Conservation (phyloP, 257 asterid genomes). For the Ocimum tenuiflorum region DNA sequence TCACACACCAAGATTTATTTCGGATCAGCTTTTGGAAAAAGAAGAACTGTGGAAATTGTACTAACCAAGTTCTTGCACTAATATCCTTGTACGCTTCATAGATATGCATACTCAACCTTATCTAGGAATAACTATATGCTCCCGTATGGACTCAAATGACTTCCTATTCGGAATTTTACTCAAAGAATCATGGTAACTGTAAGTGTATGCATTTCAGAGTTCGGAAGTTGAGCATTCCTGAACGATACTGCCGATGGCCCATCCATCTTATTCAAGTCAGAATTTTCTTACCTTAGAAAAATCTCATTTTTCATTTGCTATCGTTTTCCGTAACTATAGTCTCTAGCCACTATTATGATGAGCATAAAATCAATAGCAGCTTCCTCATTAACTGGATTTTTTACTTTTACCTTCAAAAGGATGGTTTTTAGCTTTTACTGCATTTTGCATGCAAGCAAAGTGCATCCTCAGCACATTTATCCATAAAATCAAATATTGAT, state of each 20-base stretch:
- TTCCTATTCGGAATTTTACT: not conserved
- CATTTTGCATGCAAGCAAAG: not conserved
- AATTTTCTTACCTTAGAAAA: not conserved
- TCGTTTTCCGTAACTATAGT: not conserved
- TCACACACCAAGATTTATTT: not conserved
- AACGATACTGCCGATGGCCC: not conserved
- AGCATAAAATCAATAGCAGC: not conserved
- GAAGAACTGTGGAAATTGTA: not conserved
- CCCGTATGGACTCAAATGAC: no score
- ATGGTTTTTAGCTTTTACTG: not conserved
- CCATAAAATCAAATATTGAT: not conserved
- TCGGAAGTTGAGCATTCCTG: no score
- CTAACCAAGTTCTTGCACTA: no score
- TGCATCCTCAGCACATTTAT: not conserved
- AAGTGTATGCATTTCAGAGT: no score
- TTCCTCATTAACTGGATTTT: not conserved
- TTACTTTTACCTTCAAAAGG: not conserved
- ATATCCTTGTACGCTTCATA: no score
- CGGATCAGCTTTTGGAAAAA: not conserved
- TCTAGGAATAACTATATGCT: no score
- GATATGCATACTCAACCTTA: no score
- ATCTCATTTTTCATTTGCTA: not conserved
- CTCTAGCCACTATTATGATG: not conserved
- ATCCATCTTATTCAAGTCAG: constrained; percentile 6
- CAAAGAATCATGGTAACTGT: not conserved